Evolutionary conservation across 495 filamentous ascomycete species (phyloP).

Genomic region (Hypoxylon perforatum): DNA sequence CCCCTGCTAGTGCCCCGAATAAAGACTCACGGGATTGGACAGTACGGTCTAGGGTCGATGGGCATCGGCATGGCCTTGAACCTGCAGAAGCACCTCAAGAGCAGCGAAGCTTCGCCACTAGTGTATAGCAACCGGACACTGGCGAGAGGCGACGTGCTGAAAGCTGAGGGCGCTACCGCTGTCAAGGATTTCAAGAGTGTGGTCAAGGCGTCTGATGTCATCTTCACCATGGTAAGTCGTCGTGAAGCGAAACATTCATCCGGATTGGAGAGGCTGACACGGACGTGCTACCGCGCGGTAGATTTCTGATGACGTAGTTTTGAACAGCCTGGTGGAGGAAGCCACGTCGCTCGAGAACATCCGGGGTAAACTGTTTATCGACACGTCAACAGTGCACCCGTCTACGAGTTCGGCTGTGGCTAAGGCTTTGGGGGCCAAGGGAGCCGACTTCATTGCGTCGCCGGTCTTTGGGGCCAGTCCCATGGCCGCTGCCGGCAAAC

Average conservation of each 20-base stretch:
- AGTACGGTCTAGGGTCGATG: conserved; percentile 81
- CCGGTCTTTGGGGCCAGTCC: conserved; percentile 77
- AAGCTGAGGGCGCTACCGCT: conserved; percentile 60
- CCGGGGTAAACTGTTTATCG: conserved; percentile 70
- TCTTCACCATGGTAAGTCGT: conserved; percentile 76
- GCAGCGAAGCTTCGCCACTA: conserved; percentile 65
- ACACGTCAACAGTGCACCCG: conserved; percentile 81
- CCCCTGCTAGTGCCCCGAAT: too few relatives aligned
- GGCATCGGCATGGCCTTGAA: conserved; percentile 80
- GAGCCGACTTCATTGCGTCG: conserved; percentile 72
- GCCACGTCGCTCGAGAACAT: conserved; percentile 55
- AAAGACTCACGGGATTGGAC: too few relatives aligned
- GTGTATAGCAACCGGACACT: conserved; percentile 74
- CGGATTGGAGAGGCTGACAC: too few relatives aligned
- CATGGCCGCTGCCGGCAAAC: conserved; percentile 72
- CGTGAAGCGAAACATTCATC: too few relatives aligned
- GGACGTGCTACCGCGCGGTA: too few relatives aligned
- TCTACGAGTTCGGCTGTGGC: conserved; percentile 66
- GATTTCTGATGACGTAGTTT: conserved; percentile 68
- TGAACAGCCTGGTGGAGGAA: conserved; percentile 66
- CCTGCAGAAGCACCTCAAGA: conserved; percentile 67
- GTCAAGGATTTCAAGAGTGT: conserved; percentile 63
- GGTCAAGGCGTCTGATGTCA: conserved; percentile 67
- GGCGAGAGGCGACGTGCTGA: conserved; percentile 59
- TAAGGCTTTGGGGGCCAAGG: conserved; percentile 56